Evolutionary conservation across 2,329 filamentous ascomycete genomes (phyloP), one percentile per base, ranked within the genome.

Genomic region (Botrytis deweyae): DNA sequence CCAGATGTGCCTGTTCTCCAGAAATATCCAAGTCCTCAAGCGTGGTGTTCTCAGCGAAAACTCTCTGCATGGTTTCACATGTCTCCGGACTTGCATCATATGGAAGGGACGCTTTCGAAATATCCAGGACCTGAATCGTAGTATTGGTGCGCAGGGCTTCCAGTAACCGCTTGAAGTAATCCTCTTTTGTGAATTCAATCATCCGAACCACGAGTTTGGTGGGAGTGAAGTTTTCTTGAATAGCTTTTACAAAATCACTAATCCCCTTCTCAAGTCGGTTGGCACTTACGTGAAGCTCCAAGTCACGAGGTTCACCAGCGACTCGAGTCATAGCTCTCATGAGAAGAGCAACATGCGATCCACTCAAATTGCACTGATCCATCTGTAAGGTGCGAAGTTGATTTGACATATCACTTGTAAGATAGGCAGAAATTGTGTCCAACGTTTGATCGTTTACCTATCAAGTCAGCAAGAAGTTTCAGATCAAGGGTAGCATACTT

Each of bases 1-100:
- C 91, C n/a, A 93, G 81, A 77, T 91, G 88, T 9, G 91, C 91
- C 76, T 91, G 89, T 78, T 93, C 91, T 14, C 91, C 91, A 40
- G 90, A 92, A 63, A 93, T 90, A 79, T 93, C 89, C 20, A 93
- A 82, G 79, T 90, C 89, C 77, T 90, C 85, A 3, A 93, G 83
- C 0, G 88, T 89, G n/a, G 85, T 84, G 75, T 93, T 93, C 70
- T 91, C 87, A 49, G 89, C 88, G 77, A 93, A 91, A 82, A 93
- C 87, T 68, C 85, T 81, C 75, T 89, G 87, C 72, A 93, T 81
- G 22, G 88, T 87, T 74, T 87, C 86, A 78, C 90, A 92, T 0
- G 91, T 93, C 73, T 91, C 89, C 16, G 88, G 87, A 14, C 88
- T 88, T 4, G 91, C 91, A 79, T 93, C 91, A 72, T 89, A 90